Conservation (phyloP, 2,329 filamentous ascomycete genomes). For the Hymenoscyphus repandus region DNA sequence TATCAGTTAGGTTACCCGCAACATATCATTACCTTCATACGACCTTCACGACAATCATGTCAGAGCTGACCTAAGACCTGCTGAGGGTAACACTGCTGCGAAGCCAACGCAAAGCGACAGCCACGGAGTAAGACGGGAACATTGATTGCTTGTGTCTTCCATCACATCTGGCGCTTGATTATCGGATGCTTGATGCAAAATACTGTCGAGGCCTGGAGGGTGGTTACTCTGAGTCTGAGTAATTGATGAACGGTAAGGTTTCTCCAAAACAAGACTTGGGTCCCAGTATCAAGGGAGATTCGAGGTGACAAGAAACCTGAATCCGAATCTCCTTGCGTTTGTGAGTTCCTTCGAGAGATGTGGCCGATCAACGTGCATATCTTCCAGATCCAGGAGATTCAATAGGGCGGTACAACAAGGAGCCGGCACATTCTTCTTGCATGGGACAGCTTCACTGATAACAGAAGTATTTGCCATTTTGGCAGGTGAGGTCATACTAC, state of each 20-base stretch:
- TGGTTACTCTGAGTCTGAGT: conserved; percentile 8
- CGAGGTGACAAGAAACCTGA: conserved; percentile 5
- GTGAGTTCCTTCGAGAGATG: conserved; percentile 10
- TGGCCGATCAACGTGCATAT: conserved; percentile 8
- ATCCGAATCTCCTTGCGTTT: conserved; percentile 15
- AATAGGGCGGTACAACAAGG: too few species aligned
- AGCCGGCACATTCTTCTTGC: too few species aligned
- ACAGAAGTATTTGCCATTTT: too few species aligned
- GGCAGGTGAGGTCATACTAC: too few species aligned
- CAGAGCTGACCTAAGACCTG: conserved; percentile 19
- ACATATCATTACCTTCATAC: not conserved
- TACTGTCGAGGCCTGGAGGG: not conserved
- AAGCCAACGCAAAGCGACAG: conserved; percentile 12
- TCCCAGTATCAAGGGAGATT: conserved; percentile 6
- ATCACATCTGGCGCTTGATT: not conserved
- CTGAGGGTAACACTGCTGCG: conserved; percentile 11
- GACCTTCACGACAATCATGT: not conserved
- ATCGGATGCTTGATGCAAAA: conserved; percentile 6
- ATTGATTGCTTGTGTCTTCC: not conserved
- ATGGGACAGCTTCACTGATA: too few species aligned
- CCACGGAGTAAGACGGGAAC: conserved; percentile 4
- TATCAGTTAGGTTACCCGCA: not conserved
- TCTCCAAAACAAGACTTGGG: conserved; percentile 2
- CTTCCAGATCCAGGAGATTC: not conserved
- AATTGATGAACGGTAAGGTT: not conserved